Base-by-base conservation (phyloP, 108 stramenopile genomes). In the Cyclotella atomus region DNA sequence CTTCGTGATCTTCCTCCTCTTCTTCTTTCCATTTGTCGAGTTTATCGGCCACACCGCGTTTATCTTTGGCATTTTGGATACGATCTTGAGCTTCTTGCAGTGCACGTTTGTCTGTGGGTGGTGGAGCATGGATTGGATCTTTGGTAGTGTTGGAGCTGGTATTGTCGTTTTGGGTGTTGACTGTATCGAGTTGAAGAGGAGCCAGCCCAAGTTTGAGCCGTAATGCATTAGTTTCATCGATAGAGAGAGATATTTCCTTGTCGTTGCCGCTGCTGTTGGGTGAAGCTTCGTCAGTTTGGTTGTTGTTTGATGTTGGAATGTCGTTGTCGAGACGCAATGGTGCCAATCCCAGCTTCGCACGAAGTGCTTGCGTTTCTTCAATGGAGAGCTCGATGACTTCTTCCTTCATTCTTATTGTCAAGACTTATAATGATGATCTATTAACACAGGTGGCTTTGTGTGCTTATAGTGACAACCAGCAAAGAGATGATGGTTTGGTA, bases 351-450 rank as follows among this genome's bases (percentile, higher is more conserved):
- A 97, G 78, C 44, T 75, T 53, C 32, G 81, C 78, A 8, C 96
- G 91, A 16, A 97, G 79, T 20, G 80, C 83, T 50, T 97, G 92
- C 6, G 94, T 95, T 69, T 97, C 96, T 33, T 88, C 88, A 43
- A 97, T 62, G 59, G 93, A 91, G 4, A 96, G 71, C 67, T 91
- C 91, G 66, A 95, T 84, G 59, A 91, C 89, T 65, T 92, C 81
- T 50, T 88, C 74, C 53, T 25, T 33, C 32, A 57, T 72, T 32
- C 4, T 29, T 49, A 41, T 41, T 41, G 38, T 41, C 12, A 12
- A 41, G 38, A n/a, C n/a, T n/a, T n/a, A n/a, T n/a, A n/a, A n/a
- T n/a, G n/a, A n/a, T n/a, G n/a, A n/a, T n/a, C n/a, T n/a, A n/a
- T n/a, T n/a, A n/a, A n/a, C n/a, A n/a, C n/a, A n/a, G n/a, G n/a